Evolutionary conservation across 306 rosid species (phyloP).

Genomic region (Trifolium subterraneum): DNA sequence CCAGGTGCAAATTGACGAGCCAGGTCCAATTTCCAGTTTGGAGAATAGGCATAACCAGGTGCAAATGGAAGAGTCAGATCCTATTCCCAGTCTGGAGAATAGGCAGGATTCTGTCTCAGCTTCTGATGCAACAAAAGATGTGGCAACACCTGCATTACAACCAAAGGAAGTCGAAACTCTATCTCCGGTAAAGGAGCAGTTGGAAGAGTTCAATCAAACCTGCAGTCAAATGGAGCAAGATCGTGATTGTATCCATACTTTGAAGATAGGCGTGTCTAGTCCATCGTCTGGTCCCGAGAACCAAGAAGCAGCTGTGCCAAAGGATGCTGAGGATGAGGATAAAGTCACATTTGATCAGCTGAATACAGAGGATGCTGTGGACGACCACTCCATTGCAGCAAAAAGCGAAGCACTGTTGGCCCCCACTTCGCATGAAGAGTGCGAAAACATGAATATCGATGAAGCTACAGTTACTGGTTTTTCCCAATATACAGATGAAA

Average conservation of each 20-base stretch:
- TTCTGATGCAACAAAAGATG: constrained; percentile 46
- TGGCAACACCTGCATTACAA: constrained; percentile 42
- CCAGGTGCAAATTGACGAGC: constrained; percentile 51
- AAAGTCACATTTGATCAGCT: constrained; percentile 46
- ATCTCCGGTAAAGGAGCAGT: constrained; percentile 45
- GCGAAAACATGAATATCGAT: constrained; percentile 36
- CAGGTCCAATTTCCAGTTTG: constrained; percentile 39
- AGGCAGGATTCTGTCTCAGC: constrained; percentile 51
- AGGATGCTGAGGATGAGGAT: constrained; percentile 46
- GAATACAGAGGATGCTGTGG: constrained; percentile 51
- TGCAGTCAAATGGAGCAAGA: constrained; percentile 54
- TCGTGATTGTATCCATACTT: constrained; percentile 31
- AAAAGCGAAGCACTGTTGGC: constrained; percentile 37
- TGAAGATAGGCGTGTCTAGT: constrained; percentile 42
- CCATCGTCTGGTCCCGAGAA: constrained; percentile 46
- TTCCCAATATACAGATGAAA: constrained; percentile 48
- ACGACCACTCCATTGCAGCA: constrained; percentile 35
- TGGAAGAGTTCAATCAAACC: constrained; percentile 51
- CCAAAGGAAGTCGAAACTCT: constrained; percentile 41
- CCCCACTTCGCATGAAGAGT: constrained; percentile 38
- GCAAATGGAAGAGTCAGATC: constrained; percentile 48
- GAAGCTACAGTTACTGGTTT: constrained; percentile 42
- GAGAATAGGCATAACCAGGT: constrained; percentile 42
- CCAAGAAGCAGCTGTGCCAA: constrained; percentile 52
- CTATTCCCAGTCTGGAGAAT: constrained; percentile 45